These are phyloP conservation scores for Beauveria brongniartii DNA, from an alignment of 2,329 filamentous ascomycete genomes.

Conservation along the genomic window DNA sequence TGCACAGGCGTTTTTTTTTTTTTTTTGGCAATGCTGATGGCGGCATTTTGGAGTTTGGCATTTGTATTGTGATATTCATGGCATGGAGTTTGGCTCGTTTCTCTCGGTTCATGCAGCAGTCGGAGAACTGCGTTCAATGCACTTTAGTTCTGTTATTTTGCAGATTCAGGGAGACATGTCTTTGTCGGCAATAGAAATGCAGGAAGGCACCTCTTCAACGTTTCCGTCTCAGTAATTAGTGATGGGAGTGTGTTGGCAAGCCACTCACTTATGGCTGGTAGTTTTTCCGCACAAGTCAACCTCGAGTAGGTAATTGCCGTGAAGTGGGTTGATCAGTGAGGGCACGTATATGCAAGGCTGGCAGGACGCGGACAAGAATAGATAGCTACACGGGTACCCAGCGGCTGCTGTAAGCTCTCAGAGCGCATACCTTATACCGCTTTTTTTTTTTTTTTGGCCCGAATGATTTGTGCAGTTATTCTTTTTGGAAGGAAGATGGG, in stretches of 20 bases:
- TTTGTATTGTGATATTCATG: not conserved
- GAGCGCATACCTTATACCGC: not conserved
- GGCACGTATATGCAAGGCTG: not conserved
- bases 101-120: not conserved
- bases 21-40: not conserved
- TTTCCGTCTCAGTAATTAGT: not conserved
- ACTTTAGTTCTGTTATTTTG: not conserved
- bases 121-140: not conserved
- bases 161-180: not conserved
- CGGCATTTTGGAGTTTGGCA: not conserved
- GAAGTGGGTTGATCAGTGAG: not conserved
- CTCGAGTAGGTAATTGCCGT: not conserved
- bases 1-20: constrained; percentile 3
- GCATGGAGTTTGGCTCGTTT: constrained; percentile 5
- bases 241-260: too few relatives aligned
- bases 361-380: not conserved
- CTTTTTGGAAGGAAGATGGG: too few relatives aligned
- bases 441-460: not conserved
- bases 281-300: not conserved
- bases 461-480: not conserved
- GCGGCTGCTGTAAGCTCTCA: not conserved
- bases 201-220: not conserved
- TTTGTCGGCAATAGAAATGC: not conserved
- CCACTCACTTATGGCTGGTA: not conserved
- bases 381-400: not conserved